A percentile compares a stretch with the other conserved stretches of the same genome.
These are phyloP conservation scores for Ustilago bromivora DNA, from an alignment of 1,284 basidiomycete genomes.

Conservation along the genomic window DNA sequence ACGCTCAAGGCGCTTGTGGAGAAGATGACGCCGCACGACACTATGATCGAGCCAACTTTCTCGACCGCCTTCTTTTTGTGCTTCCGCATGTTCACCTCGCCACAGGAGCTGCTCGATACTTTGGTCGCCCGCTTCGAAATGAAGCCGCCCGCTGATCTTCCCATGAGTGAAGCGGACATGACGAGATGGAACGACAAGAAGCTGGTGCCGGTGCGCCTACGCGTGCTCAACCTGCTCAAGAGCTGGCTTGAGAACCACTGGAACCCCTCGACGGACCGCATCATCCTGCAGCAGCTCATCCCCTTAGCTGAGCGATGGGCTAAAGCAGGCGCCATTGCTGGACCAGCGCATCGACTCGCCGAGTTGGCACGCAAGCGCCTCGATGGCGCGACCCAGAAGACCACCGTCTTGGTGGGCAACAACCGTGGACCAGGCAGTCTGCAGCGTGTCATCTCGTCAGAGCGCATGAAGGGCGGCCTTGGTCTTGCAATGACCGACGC, in stretches of 20 bases:
- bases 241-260: conserved; percentile 92
- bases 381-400: conserved; percentile 41
- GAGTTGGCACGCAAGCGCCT: conserved; percentile 54
- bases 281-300: conserved; percentile 74
- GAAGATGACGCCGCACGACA: conserved; percentile 95
- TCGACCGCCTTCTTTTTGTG: conserved; percentile 92
- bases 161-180: conserved; percentile 76
- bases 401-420: conserved; percentile 46
- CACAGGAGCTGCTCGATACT: conserved; percentile 80
- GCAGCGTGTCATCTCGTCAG: conserved; percentile 66
- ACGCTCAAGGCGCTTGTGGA: conserved; percentile 89
- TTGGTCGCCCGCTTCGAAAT: conserved; percentile 86
- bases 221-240: conserved; percentile 91
- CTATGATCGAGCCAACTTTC: conserved; percentile 82
- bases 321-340: conserved; percentile 73
- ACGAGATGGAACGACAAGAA: conserved; percentile 85
- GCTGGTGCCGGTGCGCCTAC: conserved; percentile 85
- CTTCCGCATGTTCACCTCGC: conserved; percentile 91
- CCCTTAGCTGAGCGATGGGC: conserved; percentile 76
- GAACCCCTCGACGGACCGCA: conserved; percentile 74
- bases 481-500: conserved; percentile 50
- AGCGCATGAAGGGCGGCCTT: conserved; percentile 55
- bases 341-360: conserved; percentile 75
- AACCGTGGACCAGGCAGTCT: conserved; percentile 56
- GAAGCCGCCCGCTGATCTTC: conserved; percentile 68